phyloP scores from a whole-genome alignment of 2,329 filamentous ascomycete genomes.

The Xylariaceae sp. region DNA sequence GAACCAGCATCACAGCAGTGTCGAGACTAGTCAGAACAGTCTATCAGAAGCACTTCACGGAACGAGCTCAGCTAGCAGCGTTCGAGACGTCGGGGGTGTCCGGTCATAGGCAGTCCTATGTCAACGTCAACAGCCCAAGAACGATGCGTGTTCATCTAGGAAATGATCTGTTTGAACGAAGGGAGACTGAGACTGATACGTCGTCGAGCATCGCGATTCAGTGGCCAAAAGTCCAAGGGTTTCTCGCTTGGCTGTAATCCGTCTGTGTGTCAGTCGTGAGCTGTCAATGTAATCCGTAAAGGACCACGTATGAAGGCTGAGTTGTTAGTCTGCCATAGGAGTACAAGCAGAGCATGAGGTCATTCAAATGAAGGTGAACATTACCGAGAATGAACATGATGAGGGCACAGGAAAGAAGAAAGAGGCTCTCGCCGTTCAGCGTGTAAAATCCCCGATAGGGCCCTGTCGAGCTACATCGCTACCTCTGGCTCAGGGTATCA shows the following conservation, averaged over 20 bases:
- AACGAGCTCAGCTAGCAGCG: background rate
- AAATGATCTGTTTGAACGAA: background rate
- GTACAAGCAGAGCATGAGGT: too few species aligned
- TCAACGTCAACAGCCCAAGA: background rate
- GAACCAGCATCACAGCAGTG: too few species aligned
- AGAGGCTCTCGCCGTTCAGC: too few species aligned
- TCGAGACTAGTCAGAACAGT: too few species aligned
- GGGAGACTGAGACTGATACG: background rate
- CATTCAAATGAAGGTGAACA: too few species aligned
- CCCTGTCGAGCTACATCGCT: too few species aligned
- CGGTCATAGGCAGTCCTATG: background rate
- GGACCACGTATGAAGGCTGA: background rate
- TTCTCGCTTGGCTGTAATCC: too few species aligned
- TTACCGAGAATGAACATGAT: too few species aligned
- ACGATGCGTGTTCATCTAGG: background rate
- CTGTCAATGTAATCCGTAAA: background rate
- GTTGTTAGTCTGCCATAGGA: background rate
- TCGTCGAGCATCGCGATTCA: background rate
- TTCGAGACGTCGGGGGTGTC: background rate
- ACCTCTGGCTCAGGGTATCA: too few species aligned
- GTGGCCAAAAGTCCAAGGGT: background rate
- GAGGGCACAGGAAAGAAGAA: too few species aligned
- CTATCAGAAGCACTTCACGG: background rate
- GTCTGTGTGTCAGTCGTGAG: background rate
- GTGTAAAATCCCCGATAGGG: too few species aligned